These are phyloP conservation scores for Aspergillus pseudotamarii DNA, from an alignment of 2,329 filamentous ascomycete genomes.

Conservation along the genomic window DNA sequence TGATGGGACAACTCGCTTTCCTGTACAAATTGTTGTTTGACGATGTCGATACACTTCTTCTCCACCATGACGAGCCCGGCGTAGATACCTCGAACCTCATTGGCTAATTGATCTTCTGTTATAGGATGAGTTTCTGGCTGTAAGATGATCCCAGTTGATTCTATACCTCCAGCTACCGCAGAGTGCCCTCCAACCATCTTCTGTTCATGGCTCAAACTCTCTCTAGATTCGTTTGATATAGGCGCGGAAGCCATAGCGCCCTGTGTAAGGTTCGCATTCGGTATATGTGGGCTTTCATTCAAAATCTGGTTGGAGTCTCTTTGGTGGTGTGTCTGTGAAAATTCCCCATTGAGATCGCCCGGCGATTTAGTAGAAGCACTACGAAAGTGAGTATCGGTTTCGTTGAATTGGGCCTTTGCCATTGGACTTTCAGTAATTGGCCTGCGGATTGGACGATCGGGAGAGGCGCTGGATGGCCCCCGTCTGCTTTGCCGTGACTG, in stretches of 20 bases:
- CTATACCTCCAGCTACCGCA: constrained; percentile 29
- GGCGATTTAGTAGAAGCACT: constrained; percentile 14
- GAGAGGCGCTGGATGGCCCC: constrained; percentile 11
- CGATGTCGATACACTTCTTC: constrained; percentile 81
- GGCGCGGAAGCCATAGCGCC: constrained; percentile 15
- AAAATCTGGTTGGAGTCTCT: constrained; percentile 16
- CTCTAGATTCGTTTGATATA: constrained; percentile 10
- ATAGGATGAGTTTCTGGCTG: constrained; percentile 70
- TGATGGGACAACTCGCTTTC: constrained; percentile 61
- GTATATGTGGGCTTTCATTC: constrained; percentile 11
- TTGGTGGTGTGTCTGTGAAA: constrained; percentile 11
- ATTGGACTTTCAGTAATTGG: constrained; percentile 14
- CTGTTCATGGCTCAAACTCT: constrained; percentile 20
- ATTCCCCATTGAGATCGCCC: constrained; percentile 8
- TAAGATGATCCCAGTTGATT: constrained; percentile 43
- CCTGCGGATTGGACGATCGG: constrained; percentile 13
- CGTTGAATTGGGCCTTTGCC: constrained; percentile 12
- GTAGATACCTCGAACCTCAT: constrained; percentile 69
- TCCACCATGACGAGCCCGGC: constrained; percentile 84
- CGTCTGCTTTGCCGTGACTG: constrained; percentile 13
- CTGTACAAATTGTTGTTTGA: constrained; percentile 61
- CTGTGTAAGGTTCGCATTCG: constrained; percentile 10
- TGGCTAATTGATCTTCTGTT: constrained; percentile 74
- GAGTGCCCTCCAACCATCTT: constrained; percentile 18
- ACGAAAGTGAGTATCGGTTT: constrained; percentile 15